Percentiles rank a stretch among this genome's conserved stretches.
Evolutionary conservation across 495 filamentous ascomycete genomes (phyloP).

Genomic region (Massariosphaeria phaeospora): DNA sequence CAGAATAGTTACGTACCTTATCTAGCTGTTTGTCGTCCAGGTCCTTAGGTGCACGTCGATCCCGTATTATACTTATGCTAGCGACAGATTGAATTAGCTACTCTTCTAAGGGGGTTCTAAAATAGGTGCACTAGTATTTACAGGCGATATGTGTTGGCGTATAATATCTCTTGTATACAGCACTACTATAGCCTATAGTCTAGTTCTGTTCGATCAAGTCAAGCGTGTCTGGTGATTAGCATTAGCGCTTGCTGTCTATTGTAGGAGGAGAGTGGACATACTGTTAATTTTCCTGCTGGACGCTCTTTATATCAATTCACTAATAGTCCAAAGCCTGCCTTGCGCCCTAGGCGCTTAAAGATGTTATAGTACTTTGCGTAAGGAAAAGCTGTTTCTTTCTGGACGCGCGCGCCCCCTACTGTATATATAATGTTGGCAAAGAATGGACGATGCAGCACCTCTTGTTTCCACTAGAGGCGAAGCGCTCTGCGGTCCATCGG

Average conservation of each 20-base stretch:
- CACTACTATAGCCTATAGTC: constrained; percentile 18
- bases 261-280: constrained; percentile 10
- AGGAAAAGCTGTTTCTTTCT: constrained; percentile 14
- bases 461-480: constrained; percentile 16
- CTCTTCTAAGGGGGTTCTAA: constrained; percentile 19
- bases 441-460: constrained; percentile 19
- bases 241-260: no score
- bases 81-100: constrained; percentile 16
- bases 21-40: constrained; percentile 11
- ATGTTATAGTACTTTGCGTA: constrained; percentile 21
- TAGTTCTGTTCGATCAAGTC: constrained; percentile 9
- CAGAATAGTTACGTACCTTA: constrained; percentile 16
- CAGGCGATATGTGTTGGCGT: constrained; percentile 15
- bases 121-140: constrained; percentile 25
- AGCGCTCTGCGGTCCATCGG: constrained; percentile 9
- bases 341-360: constrained; percentile 16
- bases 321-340: constrained; percentile 9
- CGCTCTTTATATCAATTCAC: constrained; percentile 19
- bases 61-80: constrained; percentile 14
- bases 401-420: constrained; percentile 4
- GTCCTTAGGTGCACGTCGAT: constrained; percentile 14
- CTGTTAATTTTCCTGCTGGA: constrained; percentile 25
- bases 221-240: constrained; percentile 10
- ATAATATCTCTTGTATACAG: constrained; percentile 23
- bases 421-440: constrained; percentile 15